Conservation (phyloP, 768 basidiomycete genomes). For the Candolleomyces aberdarensis region DNA sequence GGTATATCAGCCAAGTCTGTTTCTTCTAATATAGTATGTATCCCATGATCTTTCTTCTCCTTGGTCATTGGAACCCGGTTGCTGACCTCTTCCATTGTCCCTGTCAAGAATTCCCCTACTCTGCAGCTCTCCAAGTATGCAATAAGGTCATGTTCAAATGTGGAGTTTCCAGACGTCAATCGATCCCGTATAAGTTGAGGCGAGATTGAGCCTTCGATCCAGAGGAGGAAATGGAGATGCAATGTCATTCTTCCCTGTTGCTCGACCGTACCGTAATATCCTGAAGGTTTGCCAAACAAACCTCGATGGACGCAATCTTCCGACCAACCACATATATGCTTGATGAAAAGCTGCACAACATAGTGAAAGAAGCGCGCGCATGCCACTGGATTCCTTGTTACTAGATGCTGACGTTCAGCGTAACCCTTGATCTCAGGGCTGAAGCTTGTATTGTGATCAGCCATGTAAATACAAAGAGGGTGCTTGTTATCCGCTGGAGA, state of each 20-base stretch:
- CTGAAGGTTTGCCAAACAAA: conserved; percentile 5
- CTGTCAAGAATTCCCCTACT: conserved; percentile 27
- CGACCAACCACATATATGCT: conserved; percentile 25
- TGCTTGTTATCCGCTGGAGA: conserved; percentile 26
- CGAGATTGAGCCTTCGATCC: background rate
- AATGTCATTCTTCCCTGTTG: conserved; percentile 6
- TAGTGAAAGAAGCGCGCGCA: background rate
- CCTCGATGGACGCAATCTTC: conserved; percentile 9
- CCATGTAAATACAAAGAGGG: conserved; percentile 32
- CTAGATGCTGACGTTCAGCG: too few relatives aligned
- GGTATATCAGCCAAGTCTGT: too few relatives aligned
- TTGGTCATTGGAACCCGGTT: too few relatives aligned
- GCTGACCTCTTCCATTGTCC: conserved; percentile 13
- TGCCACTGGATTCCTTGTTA: background rate
- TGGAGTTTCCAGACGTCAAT: background rate
- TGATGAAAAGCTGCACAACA: background rate
- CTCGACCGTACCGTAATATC: conserved; percentile 9
- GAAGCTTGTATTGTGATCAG: conserved; percentile 23
- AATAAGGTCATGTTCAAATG: background rate
- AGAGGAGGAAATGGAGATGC: conserved; percentile 1
- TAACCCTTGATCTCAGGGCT: conserved; percentile 12
- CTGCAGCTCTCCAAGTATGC: conserved; percentile 21
- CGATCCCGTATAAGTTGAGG: background rate
- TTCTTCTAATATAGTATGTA: background rate
- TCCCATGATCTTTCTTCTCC: background rate